Percentiles rank a stretch among this genome's conserved stretches.
Conservation (phyloP, 75 land plant genomes). For the Sequoiadendron giganteum region DNA sequence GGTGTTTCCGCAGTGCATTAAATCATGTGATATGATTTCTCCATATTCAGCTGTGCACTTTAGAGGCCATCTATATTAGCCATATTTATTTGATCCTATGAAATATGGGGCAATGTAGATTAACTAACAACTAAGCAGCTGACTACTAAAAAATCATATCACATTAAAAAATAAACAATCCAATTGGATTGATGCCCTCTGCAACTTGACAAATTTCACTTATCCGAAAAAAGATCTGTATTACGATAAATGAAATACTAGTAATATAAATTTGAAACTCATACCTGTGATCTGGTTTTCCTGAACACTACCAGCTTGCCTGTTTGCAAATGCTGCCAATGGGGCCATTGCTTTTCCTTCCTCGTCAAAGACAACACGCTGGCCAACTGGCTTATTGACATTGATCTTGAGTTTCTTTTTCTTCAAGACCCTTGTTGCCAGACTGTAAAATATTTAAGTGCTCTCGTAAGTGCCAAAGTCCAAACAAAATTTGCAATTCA, state of each 20-base stretch:
- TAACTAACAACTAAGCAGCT: too few species aligned
- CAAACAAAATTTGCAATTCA: background rate
- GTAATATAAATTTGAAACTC: background rate
- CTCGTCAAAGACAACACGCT: conserved; percentile 84
- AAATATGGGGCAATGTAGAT: too few species aligned
- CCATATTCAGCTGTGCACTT: too few species aligned
- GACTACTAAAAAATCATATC: too few species aligned
- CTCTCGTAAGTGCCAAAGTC: background rate
- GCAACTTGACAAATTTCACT: background rate
- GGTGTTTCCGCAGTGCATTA: too few species aligned
- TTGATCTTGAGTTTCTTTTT: conserved; percentile 95
- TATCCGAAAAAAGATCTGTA: background rate
- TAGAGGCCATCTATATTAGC: too few species aligned
- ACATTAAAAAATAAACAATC: background rate
- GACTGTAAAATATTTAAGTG: conserved; percentile 12
- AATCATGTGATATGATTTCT: too few species aligned
- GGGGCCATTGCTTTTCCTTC: conserved; percentile 80
- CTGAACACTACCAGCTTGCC: conserved; percentile 15
- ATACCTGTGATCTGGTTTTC: conserved; percentile 9
- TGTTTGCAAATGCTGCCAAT: conserved; percentile 64
- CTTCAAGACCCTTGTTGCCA: conserved; percentile 46
- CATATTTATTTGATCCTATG: too few species aligned
- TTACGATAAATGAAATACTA: background rate
- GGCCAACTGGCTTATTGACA: conserved; percentile 62
- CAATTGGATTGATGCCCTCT: background rate